A percentile compares a stretch with the other conserved stretches of the same genome.
These are phyloP conservation scores for Crucibulum parvulum DNA, from an alignment of 1,284 basidiomycete species.

Conservation along the genomic window DNA sequence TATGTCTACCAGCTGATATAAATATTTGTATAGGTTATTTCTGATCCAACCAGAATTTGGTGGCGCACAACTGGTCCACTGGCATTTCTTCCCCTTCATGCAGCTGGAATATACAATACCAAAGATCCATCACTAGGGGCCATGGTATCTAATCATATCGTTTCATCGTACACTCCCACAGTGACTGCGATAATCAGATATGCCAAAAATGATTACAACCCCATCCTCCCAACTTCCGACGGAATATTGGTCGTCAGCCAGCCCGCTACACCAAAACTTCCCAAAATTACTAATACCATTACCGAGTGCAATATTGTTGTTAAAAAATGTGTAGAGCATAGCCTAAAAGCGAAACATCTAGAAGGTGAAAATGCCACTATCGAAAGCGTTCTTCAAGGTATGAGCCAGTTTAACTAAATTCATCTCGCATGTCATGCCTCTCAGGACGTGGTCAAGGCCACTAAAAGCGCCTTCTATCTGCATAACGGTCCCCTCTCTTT, in stretches of 20 bases:
- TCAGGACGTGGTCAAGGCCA: background rate
- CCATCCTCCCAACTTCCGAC: background rate
- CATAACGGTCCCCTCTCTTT: too few species aligned
- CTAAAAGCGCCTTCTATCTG: background rate
- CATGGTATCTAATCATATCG: too few species aligned
- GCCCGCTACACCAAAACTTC: background rate
- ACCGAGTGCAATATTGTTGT: background rate
- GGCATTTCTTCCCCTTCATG: constrained; percentile 22
- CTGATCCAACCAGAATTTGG: constrained; percentile 2
- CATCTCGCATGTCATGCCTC: background rate
- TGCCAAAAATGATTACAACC: too few species aligned
- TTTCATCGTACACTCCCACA: too few species aligned
- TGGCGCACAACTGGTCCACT: constrained; percentile 22
- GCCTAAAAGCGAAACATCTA: background rate
- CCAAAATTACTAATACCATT: background rate
- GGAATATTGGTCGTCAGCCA: background rate
- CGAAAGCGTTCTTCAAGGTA: background rate
- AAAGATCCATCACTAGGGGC: too few species aligned
- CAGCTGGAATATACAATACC: constrained; percentile 16
- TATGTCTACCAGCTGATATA: background rate
- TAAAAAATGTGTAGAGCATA: background rate
- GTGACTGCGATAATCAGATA: too few species aligned
- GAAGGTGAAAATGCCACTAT: background rate
- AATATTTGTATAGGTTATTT: background rate
- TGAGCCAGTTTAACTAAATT: background rate